Base-by-base conservation (phyloP, 1,284 basidiomycete species). In the Veloporphyrellus conicus region DNA sequence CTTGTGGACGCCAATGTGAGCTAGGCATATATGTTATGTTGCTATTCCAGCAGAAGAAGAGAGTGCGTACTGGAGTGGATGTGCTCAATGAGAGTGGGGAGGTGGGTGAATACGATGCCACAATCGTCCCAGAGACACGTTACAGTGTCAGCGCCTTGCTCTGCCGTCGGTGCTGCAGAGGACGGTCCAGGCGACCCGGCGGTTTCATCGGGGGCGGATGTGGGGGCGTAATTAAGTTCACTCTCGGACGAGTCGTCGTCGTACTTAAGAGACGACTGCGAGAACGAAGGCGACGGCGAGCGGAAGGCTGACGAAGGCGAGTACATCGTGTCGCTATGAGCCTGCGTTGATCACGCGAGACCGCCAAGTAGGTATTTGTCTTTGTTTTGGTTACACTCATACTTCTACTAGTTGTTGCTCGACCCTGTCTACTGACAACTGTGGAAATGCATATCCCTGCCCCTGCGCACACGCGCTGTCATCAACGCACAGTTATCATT, bases 1-100 rank as follows among this genome's bases (percentile, higher is more conserved):
- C 67, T 89, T 90, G 72, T 90, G 83, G n/a, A 84, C 82, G 31
- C 88, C 87, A 59, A 92, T 87, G 60, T 92, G 90, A 35, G 77
- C 87, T 87, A 54, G 16, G n/a, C 18, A 32, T 32, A n/a, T 14
- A 25, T 23, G 10, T 36, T 19, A 10, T 19, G 43, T 54, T 42
- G 41, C 42, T 23, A 44, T 18, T 18, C 22, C 28, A 9, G 31
- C 6, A 22, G 4, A 32, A n/a, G 11, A 29, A 35, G 19, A 48
- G 34, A 25, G 23, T 59, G 45, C 80, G 63, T 55, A 88, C 87
- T 81, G 50, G 81, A 74, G 58, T 90, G 87, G 40, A 92, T 81
- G 59, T 92, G 88, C 12, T 82, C 81, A 53, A 91, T 87, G 50
- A 91, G 74, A 1, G 80, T 79, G 20, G 78, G 79, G 11, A 90